Evolutionary conservation across 1,284 basidiomycete species (phyloP), one percentile per base, ranked within the genome.

Genomic region (Moniliella sp.): DNA sequence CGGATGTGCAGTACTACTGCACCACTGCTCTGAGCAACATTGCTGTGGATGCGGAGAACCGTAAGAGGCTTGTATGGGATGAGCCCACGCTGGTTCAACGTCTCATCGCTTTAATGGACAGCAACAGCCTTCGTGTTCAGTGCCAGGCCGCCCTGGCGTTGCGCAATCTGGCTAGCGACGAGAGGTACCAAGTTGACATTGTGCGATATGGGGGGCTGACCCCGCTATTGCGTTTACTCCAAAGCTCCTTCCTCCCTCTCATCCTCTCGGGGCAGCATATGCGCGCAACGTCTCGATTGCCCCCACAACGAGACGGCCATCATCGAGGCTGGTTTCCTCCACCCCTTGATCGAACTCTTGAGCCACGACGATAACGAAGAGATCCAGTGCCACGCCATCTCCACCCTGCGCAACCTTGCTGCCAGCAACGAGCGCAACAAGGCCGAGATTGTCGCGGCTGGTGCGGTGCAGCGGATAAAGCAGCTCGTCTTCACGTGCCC

Each of bases 331-430:
- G 86, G 86, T 14, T 99, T 97, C 69, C 66, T 97, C 34, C 77
- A 84, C 55, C 91, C 91, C 1, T 67, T 99, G 26, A 94, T 99
- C 61, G 84, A 83, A 56, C 70, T 97, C 23, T 68, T 99, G 23
- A 83, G 83, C 4, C 97, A 97, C 67, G 93, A 70, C 62, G 91
- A 99, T 62, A 97, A 97, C 59, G 91, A 99, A 64, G 91, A 99
- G 64, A 84, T 99, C 19, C 88, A 97, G 62, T 97, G 91, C 55
- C 91, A 99, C 56, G 91, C 91, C n/a, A 99, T 99, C 48, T 91
- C 83, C 16, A 99, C 91, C 0, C 68, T 99, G 33, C 74, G 91
- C 19, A 99, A 99, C 61, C 70, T 97, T 9, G 91, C 91, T 1
- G 91, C 91, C 0, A 86, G 80, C 56, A 84, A 78, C 27, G 88